Base-by-base conservation (phyloP, 352 stramenopile genomes). In the Paralagenidium karlingii region DNA sequence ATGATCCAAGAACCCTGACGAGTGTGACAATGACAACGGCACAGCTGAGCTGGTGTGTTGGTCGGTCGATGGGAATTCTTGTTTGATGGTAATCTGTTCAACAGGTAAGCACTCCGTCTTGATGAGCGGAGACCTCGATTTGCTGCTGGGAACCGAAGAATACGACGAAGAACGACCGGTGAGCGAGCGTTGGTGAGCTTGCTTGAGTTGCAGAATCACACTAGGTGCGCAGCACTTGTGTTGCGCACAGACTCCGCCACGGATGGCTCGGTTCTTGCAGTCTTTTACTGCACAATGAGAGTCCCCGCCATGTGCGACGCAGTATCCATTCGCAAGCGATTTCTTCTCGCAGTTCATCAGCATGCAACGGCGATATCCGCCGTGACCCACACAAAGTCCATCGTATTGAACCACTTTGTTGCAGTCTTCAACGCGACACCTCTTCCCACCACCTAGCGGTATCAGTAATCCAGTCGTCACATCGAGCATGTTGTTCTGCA, bases 331-430 rank as follows among this genome's bases (percentile, higher is more conserved):
- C 18, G 60, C 42, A 6, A 76, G 41, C 16, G 63, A 62, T 22
- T 64, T 61, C 38, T 63, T 73, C 10, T 51, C 33, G 24, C 66
- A 80, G 34, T 62, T 60, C 15, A 60, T 47, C 5, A 56, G 68
- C 9, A 71, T 34, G 38, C 66, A 80, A 28, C 61, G 60, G 1
- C 66, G 63, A 42, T 68, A 77, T 28, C 66, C 66, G 3, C 66
- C 66, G 24, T 80, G 66, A 19, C 54, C 53, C 7, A 77, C 63
- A 18, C 68, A 82, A 0, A 78, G 63, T 16, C 65, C 56, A 12
- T 74, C 65, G 31, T 73, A 77, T 51, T 81, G 67, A 20, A 78
- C 64, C 8, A 77, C 63, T 47, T 82, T 82, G 45, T 64, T 73
- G 46, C 64, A 78, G n/a, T 34, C 58, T 15, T 53, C 55, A 7